Evolutionary conservation across 495 filamentous ascomycete species (phyloP).

Genomic region (Neurospora sp.): DNA sequence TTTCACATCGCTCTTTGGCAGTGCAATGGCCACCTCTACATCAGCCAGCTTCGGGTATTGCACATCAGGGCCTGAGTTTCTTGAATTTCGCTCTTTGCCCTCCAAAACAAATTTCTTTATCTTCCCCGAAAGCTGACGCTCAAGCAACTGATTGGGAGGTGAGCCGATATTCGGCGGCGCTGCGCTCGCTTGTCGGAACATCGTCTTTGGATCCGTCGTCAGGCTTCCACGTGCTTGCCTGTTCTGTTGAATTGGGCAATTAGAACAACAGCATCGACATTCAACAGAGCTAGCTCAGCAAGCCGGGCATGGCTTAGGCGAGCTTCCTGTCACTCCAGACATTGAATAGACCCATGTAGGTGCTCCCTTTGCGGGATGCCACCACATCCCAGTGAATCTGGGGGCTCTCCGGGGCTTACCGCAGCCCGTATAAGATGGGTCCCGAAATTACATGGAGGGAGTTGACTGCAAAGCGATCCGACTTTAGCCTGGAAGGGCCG

Average conservation of each 20-base stretch:
- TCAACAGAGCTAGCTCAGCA: neutral
- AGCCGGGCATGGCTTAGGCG: neutral
- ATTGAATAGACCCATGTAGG: neutral
- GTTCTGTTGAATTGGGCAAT: neutral
- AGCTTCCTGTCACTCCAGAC: conserved; percentile 18
- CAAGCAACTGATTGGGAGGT: neutral
- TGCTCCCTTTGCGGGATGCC: conserved; percentile 18
- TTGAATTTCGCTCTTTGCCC: neutral
- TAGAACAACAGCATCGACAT: neutral
- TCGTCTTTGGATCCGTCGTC: neutral
- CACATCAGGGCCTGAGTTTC: neutral
- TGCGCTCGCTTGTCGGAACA: neutral
- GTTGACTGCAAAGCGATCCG: conserved; percentile 4
- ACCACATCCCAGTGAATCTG: conserved; percentile 25
- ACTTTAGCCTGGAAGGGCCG: conserved; percentile 34
- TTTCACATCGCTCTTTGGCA: neutral
- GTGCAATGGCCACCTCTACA: neutral
- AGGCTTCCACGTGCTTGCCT: neutral
- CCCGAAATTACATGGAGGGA: conserved; percentile 14
- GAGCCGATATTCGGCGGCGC: neutral
- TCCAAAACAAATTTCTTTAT: neutral
- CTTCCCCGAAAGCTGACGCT: neutral
- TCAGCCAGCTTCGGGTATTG: neutral
- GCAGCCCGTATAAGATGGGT: conserved; percentile 20
- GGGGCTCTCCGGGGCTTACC: conserved; percentile 14